Percentiles rank a stretch among this genome's conserved stretches.
Conservation (phyloP, 2,329 filamentous ascomycete species). For the Aspergillus udagawae region DNA sequence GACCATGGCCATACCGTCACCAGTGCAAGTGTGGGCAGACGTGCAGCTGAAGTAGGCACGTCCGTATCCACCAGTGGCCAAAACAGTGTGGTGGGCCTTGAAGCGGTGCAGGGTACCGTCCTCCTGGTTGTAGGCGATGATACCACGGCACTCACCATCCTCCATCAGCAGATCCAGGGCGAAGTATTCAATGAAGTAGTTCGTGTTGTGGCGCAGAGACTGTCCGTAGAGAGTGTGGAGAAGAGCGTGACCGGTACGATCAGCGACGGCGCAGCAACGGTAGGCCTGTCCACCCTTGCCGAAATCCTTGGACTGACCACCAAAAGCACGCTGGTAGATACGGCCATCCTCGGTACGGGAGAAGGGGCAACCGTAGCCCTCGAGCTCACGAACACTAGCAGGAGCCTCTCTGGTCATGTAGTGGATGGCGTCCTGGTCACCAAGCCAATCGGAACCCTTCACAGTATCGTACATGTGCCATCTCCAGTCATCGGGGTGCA, state of each 20-base stretch:
- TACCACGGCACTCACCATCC: constrained; percentile 92
- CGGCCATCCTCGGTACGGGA: constrained; percentile 87
- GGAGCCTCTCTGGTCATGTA: constrained; percentile 98
- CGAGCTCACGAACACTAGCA: constrained; percentile 85
- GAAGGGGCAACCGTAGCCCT: constrained; percentile 97
- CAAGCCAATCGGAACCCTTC: constrained; percentile 96
- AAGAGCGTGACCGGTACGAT: constrained; percentile 94
- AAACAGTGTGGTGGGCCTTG: constrained; percentile 91
- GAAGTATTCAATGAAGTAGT: constrained; percentile 99
- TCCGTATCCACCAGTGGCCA: constrained; percentile 96
- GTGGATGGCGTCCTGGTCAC: constrained; percentile 95
- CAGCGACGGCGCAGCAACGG: constrained; percentile 91
- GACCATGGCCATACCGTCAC: constrained; percentile 99
- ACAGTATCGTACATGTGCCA: constrained; percentile 99
- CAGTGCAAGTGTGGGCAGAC: constrained; percentile 95
- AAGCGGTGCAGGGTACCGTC: constrained; percentile 97
- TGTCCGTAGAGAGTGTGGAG: constrained; percentile 98
- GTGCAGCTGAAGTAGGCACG: constrained; percentile 98
- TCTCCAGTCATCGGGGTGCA: constrained; percentile 98
- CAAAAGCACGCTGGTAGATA: constrained; percentile 98
- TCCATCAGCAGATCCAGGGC: constrained; percentile 97
- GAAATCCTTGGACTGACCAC: constrained; percentile 91
- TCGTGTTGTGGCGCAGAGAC: constrained; percentile 94
- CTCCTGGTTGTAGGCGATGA: constrained; percentile 97
- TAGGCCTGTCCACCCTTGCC: constrained; percentile 98